These are phyloP conservation scores for Amanita rimosa DNA, from an alignment of 768 basidiomycete genomes.

Conservation along the genomic window DNA sequence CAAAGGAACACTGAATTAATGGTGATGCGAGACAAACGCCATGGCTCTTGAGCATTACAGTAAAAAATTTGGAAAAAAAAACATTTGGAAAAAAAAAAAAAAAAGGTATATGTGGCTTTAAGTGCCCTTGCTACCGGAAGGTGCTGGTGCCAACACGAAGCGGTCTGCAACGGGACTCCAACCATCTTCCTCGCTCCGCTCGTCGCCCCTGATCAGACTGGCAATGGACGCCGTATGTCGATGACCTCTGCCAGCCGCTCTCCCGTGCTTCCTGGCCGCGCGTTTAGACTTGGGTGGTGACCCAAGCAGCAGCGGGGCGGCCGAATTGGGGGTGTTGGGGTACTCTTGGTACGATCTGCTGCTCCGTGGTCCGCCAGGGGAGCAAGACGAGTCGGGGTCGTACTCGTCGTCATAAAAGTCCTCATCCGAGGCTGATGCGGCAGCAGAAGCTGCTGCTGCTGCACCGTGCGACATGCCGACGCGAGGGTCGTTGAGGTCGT, in stretches of 20 bases:
- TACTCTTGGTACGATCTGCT: conserved; percentile 20
- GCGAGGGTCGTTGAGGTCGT: conserved; percentile 61
- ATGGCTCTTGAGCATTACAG: no score
- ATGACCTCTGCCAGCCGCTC: conserved; percentile 34
- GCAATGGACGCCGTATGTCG: conserved; percentile 79
- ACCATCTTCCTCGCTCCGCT: conserved; percentile 64
- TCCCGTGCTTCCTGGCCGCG: conserved; percentile 11
- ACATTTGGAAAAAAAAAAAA: neutral
- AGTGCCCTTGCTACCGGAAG: neutral
- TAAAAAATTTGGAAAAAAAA: neutral
- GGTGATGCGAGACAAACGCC: no score
- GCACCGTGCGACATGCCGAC: conserved; percentile 21
- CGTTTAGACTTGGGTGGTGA: conserved; percentile 10
- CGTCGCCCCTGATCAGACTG: conserved; percentile 68
- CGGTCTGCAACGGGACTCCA: conserved; percentile 64
- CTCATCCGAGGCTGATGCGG: neutral
- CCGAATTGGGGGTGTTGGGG: conserved; percentile 22
- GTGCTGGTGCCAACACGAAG: conserved; percentile 18
- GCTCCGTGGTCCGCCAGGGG: conserved; percentile 8
- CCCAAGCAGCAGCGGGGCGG: conserved; percentile 1
- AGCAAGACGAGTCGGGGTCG: conserved; percentile 5
- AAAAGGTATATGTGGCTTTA: neutral
- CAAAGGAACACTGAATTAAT: no score
- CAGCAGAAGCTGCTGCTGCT: conserved; percentile 8
- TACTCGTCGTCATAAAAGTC: conserved; percentile 5